Conservation (phyloP, 495 filamentous ascomycete genomes). For the Penicillium mononematosum region DNA sequence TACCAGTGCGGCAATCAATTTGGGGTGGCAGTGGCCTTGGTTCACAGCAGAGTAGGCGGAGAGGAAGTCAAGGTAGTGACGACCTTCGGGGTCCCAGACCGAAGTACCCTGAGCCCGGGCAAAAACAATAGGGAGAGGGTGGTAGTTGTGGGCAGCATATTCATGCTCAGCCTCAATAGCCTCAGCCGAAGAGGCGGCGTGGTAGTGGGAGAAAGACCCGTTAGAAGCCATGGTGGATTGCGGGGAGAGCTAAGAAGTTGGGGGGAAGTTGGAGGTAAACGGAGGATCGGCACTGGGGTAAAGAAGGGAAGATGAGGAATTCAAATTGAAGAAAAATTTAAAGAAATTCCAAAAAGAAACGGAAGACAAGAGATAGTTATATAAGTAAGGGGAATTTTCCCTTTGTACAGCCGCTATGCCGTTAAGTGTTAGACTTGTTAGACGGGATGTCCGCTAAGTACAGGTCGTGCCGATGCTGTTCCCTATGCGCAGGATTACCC, state of each 20-base stretch:
- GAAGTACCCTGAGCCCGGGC: constrained; percentile 75
- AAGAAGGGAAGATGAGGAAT: constrained; percentile 4
- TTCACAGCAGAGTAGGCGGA: constrained; percentile 98
- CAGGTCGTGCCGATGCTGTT: constrained; percentile 51
- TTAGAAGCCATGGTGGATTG: constrained; percentile 37
- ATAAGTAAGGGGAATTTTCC: constrained; percentile 15
- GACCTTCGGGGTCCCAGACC: constrained; percentile 97
- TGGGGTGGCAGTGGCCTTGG: constrained; percentile 97
- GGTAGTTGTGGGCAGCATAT: constrained; percentile 97
- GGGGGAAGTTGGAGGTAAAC: neutral
- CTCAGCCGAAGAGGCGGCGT: constrained; percentile 72
- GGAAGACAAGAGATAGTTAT: constrained; percentile 16
- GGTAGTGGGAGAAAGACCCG: constrained; percentile 56
- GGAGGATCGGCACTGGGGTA: constrained; percentile 8
- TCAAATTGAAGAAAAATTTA: neutral
- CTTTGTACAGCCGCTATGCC: constrained; percentile 25
- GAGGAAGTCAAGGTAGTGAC: constrained; percentile 95
- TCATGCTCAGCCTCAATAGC: constrained; percentile 79
- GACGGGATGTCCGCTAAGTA: constrained; percentile 62
- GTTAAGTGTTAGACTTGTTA: constrained; percentile 25
- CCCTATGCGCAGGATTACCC: constrained; percentile 45
- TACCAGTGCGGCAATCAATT: constrained; percentile 82
- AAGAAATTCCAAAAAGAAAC: constrained; percentile 7
- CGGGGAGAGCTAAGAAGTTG: constrained; percentile 15
- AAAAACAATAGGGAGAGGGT: constrained; percentile 92